Conservation (phyloP, 2,329 filamentous ascomycete species). For the Diaporthe amygdali region DNA sequence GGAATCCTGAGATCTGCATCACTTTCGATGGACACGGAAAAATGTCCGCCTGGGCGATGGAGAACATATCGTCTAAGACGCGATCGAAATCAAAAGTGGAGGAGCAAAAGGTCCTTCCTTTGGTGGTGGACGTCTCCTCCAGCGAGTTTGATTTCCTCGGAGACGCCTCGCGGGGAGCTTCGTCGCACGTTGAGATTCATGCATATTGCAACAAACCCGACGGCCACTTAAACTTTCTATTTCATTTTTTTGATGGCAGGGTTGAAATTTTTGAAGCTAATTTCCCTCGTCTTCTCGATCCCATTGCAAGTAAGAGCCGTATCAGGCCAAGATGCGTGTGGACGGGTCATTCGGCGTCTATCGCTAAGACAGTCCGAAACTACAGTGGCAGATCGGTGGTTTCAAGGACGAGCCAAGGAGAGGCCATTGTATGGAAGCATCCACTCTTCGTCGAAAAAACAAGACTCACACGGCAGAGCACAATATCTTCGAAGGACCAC, state of each 20-base stretch:
- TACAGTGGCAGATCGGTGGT: constrained; percentile 80
- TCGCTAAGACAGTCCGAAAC: constrained; percentile 87
- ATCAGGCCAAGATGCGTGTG: constrained; percentile 70
- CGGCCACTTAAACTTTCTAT: constrained; percentile 73
- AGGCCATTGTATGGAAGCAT: constrained; percentile 85
- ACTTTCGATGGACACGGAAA: constrained; percentile 82
- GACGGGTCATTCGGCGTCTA: constrained; percentile 82
- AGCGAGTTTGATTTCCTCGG: constrained; percentile 54
- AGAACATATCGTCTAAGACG: constrained; percentile 78
- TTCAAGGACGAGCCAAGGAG: constrained; percentile 78
- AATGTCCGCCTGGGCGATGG: constrained; percentile 92
- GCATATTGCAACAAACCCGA: constrained; percentile 72
- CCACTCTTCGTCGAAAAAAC: constrained; percentile 53
- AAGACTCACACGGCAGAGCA: constrained; percentile 69
- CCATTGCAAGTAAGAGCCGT: constrained; percentile 63
- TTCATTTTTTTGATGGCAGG: constrained; percentile 85
- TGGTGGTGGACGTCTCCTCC: constrained; percentile 73
- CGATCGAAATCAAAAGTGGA: constrained; percentile 38
- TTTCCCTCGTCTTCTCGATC: constrained; percentile 81
- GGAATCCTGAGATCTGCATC: constrained; percentile 85
- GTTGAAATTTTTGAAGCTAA: constrained; percentile 83
- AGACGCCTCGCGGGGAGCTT: constrained; percentile 32
- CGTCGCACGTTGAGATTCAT: constrained; percentile 69
- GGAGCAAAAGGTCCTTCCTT: constrained; percentile 79
- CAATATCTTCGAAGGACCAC: constrained; percentile 69